These are phyloP conservation scores for Penicillium griseofulvum DNA, from an alignment of 2,329 filamentous ascomycete genomes.

Conservation along the genomic window DNA sequence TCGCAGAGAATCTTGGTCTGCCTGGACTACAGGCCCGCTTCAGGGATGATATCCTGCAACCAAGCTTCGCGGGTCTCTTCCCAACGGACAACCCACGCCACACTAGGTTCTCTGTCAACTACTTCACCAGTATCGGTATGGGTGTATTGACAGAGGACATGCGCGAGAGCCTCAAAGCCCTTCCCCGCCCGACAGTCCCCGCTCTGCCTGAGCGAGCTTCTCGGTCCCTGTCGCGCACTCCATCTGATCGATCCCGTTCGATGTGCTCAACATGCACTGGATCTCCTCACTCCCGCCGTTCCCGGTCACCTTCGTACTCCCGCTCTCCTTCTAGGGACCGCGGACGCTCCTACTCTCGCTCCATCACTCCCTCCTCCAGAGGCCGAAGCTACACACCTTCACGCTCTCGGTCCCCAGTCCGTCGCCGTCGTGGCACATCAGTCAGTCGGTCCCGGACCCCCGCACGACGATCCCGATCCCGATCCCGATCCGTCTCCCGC, in stretches of 20 bases:
- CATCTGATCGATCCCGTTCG: conserved; percentile 37
- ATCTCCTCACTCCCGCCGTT: conserved; percentile 41
- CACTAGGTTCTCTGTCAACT: conserved; percentile 97
- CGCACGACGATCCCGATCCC: conserved; percentile 13
- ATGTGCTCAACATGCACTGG: conserved; percentile 28
- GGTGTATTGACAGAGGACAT: conserved; percentile 91
- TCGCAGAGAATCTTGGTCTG: conserved; percentile 83
- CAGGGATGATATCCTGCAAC: conserved; percentile 72
- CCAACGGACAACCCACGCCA: conserved; percentile 85
- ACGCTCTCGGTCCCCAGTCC: conserved; percentile 37
- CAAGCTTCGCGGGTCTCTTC: conserved; percentile 81
- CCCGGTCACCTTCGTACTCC: conserved; percentile 41
- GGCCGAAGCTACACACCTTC: conserved; percentile 38
- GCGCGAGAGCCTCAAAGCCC: conserved; percentile 84
- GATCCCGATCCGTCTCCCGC: conserved; percentile 26
- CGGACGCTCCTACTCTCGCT: conserved; percentile 34
- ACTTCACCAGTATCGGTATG: conserved; percentile 98
- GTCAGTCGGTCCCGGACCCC: conserved; percentile 36
- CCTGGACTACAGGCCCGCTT: conserved; percentile 72
- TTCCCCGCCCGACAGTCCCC: conserved; percentile 78
- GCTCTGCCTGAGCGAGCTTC: conserved; percentile 58
- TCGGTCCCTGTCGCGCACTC: conserved; percentile 64
- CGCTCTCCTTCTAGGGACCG: conserved; percentile 36
- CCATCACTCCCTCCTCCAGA: conserved; percentile 32
- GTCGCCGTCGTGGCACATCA: conserved; percentile 30